phyloP scores from a whole-genome alignment of 306 rosid species.

The Oxytropis ochrocephala region DNA sequence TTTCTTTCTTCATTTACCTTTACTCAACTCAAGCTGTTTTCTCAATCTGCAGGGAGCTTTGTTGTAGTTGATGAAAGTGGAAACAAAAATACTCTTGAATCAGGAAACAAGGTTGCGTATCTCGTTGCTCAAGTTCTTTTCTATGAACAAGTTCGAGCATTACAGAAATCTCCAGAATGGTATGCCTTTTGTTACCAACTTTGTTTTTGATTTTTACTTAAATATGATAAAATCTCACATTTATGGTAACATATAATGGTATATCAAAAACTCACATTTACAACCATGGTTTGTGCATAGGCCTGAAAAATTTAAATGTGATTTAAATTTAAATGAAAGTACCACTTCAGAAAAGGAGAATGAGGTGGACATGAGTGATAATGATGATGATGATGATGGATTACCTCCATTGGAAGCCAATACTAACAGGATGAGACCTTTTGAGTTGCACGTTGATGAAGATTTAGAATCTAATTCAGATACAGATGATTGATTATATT shows the following conservation, averaged over 20 bases:
- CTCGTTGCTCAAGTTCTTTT: constrained; percentile 73
- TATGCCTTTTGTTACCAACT: constrained; percentile 23
- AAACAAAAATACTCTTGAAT: constrained; percentile 74
- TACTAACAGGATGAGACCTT: constrained; percentile 60
- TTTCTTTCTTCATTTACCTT: constrained; percentile 7
- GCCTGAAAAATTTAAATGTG: constrained; percentile 65
- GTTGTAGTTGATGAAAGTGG: constrained; percentile 78
- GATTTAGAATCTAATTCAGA: constrained; percentile 50
- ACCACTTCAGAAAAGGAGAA: constrained; percentile 36
- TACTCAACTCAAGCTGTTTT: background rate
- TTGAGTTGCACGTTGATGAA: constrained; percentile 32
- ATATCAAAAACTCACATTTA: constrained; percentile 4
- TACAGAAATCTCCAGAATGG: constrained; percentile 70
- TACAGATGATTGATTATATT: constrained; percentile 28
- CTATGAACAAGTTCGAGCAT: constrained; percentile 65
- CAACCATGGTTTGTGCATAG: constrained; percentile 28
- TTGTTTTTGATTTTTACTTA: background rate
- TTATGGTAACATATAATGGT: background rate
- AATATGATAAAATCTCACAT: no score
- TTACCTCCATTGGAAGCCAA: constrained; percentile 82
- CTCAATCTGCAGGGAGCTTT: constrained; percentile 56
- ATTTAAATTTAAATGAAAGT: constrained; percentile 30
- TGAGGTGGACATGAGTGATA: constrained; percentile 32
- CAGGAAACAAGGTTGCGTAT: constrained; percentile 77
- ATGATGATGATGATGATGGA: constrained; percentile 47